Conservation (phyloP, 2,329 filamentous ascomycete genomes). For the Diaporthe nobilis region DNA sequence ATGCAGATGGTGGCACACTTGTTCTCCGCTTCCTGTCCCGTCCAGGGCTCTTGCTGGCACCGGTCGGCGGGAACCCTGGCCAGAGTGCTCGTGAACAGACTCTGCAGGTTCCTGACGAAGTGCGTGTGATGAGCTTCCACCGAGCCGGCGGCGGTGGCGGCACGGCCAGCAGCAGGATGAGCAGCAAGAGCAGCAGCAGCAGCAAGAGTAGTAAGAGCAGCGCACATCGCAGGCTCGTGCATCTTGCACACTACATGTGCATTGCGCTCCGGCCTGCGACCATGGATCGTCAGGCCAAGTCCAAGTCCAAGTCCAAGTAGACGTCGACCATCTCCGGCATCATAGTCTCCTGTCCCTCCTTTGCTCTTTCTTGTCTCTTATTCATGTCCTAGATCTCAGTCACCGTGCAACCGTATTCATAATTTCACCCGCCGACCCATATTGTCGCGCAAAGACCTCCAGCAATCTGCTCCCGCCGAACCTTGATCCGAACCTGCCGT, state of each 20-base stretch:
- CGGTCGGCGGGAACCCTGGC: conserved; percentile 27
- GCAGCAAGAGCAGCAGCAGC: background rate
- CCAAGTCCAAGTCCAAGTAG: background rate
- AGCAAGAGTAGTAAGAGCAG: background rate
- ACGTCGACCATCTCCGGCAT: background rate
- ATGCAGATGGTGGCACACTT: conserved; percentile 10
- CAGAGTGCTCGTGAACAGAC: conserved; percentile 16
- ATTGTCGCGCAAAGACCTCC: conserved; percentile 26
- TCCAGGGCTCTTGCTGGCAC: conserved; percentile 32
- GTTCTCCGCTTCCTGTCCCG: conserved; percentile 22
- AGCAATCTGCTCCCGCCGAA: conserved; percentile 23
- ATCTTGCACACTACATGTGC: conserved; percentile 9
- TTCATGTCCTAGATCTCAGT: conserved; percentile 4
- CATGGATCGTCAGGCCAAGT: background rate
- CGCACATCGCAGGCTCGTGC: conserved; percentile 14
- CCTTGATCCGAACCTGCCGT: conserved; percentile 23
- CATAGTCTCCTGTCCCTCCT: background rate
- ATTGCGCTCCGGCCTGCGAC: conserved; percentile 12
- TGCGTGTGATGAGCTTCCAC: conserved; percentile 25
- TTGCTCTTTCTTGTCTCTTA: background rate
- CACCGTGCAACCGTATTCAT: conserved; percentile 27
- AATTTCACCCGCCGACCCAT: conserved; percentile 19
- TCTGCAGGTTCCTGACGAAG: conserved; percentile 5
- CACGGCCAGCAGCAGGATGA: conserved; percentile 1
- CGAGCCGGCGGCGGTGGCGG: conserved; percentile 13